Evolutionary conservation across 495 filamentous ascomycete genomes (phyloP), one percentile per base, ranked within the genome.

Genomic region (Mytilinidion resinicola): DNA sequence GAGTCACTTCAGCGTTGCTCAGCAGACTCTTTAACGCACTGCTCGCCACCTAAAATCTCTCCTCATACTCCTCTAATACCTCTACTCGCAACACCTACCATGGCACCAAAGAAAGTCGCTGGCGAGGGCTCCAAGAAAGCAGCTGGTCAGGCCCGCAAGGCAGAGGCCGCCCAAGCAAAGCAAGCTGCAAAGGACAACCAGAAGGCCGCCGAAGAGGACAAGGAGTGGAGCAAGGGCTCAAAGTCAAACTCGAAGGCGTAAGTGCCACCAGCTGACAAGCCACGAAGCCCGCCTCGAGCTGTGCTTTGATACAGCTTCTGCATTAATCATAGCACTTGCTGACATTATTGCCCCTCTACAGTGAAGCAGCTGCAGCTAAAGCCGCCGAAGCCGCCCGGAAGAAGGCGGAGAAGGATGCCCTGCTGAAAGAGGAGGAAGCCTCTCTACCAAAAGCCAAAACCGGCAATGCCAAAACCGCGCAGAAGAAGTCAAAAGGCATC

Each of bases 131-230:
- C 82, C 66, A 97, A 96, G 78, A 97, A 97, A 76, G 91, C 77
- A 0, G 82, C 82, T 1, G 95, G 93, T 63, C 89, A 97, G 67
- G 91, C 92, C 56, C 79, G 90, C 76, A 98, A 98, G 78, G 91
- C 93, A 56, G 90, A 96, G 44, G 82, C 82, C 9, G 92, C 91
- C 0, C 84, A 87, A 2, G 65, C 77, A 47, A 98, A 96, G 72
- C 80, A 83, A 37, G 88, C 88, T 8, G 83, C 65, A 0, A 85
- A 86, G 51, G 78, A 87, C 17, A 72, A 80, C n/a, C 88, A 86
- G 73, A 81, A 75, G 35, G 82, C 81, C 0, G 80, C 76, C 0
- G 82, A 72, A 39, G 95, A 96, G 65, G 85, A 86, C 9, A 77
- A 77, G 58, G 77, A 95, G 61, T 98, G 93, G 93, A 56, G 74